Percentiles rank a stretch among this genome's conserved stretches.
Conservation (phyloP, 345 rosid genomes). For the Erucastrum elatum region DNA sequence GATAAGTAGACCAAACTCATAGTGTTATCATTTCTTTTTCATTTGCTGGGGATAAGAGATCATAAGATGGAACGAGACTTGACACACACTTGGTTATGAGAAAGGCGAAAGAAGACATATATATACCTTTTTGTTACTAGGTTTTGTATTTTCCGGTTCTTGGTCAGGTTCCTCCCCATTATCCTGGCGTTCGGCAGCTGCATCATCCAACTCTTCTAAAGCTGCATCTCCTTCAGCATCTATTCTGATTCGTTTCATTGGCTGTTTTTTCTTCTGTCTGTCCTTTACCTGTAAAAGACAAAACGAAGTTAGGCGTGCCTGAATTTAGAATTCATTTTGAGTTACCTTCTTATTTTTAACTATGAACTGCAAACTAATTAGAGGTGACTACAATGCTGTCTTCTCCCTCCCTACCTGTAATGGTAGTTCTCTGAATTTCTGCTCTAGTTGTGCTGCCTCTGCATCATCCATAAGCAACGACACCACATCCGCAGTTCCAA, state of each 20-base stretch:
- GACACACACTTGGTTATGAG: background rate
- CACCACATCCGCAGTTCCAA: conserved; percentile 97
- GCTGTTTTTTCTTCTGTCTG: conserved; percentile 71
- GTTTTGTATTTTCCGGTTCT: conserved; percentile 59
- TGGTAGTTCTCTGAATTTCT: conserved; percentile 80
- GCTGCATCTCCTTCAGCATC: conserved; percentile 99
- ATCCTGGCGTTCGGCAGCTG: conserved; percentile 47
- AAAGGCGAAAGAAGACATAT: background rate
- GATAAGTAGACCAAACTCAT: conserved; percentile 1
- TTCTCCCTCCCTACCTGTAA: conserved; percentile 55
- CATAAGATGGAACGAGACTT: background rate
- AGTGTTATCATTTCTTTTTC: background rate
- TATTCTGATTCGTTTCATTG: conserved; percentile 72
- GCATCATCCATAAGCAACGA: conserved; percentile 93
- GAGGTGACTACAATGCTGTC: background rate
- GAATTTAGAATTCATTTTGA: conserved; percentile 7
- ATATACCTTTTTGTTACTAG: conserved; percentile 73
- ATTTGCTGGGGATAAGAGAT: background rate
- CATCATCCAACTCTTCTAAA: conserved; percentile 77
- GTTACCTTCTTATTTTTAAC: conserved; percentile 3
- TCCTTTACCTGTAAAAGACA: conserved; percentile 72
- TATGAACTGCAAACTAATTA: background rate
- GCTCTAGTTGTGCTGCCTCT: conserved; percentile 73
- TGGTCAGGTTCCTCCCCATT: conserved; percentile 54
- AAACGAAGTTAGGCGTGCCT: conserved; percentile 4